Conservation (phyloP, 2,329 filamentous ascomycete species). For the Exophiala xenobiotica region DNA sequence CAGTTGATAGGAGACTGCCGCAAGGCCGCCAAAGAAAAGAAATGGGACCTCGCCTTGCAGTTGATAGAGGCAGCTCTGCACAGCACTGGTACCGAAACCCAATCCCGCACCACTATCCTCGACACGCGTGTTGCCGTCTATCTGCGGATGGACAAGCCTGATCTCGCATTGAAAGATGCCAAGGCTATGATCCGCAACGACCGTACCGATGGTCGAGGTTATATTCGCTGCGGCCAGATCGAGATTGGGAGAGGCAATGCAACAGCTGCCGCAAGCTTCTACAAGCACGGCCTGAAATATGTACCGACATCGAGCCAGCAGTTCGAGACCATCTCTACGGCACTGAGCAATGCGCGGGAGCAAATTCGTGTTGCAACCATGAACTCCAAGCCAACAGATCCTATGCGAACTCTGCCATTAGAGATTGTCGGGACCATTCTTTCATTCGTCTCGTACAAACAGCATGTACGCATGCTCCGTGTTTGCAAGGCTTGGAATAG, state of each 20-base stretch:
- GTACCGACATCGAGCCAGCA: conserved; percentile 42
- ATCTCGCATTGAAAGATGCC: conserved; percentile 56
- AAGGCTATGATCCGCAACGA: conserved; percentile 55
- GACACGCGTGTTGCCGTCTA: conserved; percentile 35
- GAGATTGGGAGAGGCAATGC: conserved; percentile 49
- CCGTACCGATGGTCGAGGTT: conserved; percentile 55
- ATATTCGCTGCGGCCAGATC: conserved; percentile 55
- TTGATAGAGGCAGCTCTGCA: conserved; percentile 12
- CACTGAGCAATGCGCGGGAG: conserved; percentile 41
- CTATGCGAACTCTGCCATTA: conserved; percentile 53
- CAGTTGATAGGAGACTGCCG: background rate
- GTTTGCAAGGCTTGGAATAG: conserved; percentile 57
- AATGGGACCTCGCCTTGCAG: conserved; percentile 15
- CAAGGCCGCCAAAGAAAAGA: conserved; percentile 12
- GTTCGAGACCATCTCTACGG: conserved; percentile 9
- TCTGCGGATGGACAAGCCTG: conserved; percentile 51
- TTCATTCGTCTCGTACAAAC: conserved; percentile 52
- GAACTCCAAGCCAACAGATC: conserved; percentile 41
- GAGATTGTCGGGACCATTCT: conserved; percentile 56
- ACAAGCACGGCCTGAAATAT: conserved; percentile 57
- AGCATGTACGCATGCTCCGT: conserved; percentile 51
- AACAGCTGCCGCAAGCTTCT: conserved; percentile 56
- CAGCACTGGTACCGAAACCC: background rate
- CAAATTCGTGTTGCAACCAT: conserved; percentile 41
- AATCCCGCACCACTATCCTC: conserved; percentile 37